Base-by-base conservation (phyloP, 805 yeast genomes). In the Kregervanrija fluxuum region DNA sequence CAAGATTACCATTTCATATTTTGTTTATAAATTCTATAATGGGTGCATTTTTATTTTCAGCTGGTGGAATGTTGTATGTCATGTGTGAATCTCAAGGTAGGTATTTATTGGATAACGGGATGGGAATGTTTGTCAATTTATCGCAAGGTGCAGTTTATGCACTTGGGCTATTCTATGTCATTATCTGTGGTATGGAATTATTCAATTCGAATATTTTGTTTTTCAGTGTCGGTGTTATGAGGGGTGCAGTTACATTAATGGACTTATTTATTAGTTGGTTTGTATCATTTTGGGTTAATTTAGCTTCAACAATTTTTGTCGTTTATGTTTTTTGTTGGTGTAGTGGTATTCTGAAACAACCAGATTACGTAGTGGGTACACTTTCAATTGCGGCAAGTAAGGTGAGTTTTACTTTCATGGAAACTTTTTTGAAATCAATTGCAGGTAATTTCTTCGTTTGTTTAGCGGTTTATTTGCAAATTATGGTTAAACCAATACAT, bases 391-490 rank as follows among this genome's bases (percentile, higher is more conserved):
- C 75, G 11, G 66, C 65, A 33, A 64, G 70, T 35, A 74, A 77
- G 42, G 62, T 64, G 10, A 50, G 65, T 0, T 70, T 54, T 42
- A 51, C 77, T 0, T 85, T 85, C 56, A 73, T 75, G 45, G 71
- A 85, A 54, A 82, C 82, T 1, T 71, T 86, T 40, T 49, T 86
- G n/a, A 81, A 77, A 54, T 86, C 78, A 8, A 71, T 83, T 33
- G 88, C 84, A 1, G 89, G 93, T 31, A 86, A 86, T 61, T 85
- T 85, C 56, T 82, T 71, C 54, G 95, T 86, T 22, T 76, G 82
- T 44, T 63, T 85, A 30, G 95, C 89, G 2, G 79, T 85, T 8
- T 85, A 83, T 62, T 63, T 85, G 39, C 95, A 85, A 57, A 65
- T 86, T 35, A 75, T 85, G 80, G 85, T 84, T 6, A 83, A 82